These are phyloP conservation scores for Tulasnella sp. DNA, from an alignment of 768 basidiomycete genomes.

Conservation along the genomic window DNA sequence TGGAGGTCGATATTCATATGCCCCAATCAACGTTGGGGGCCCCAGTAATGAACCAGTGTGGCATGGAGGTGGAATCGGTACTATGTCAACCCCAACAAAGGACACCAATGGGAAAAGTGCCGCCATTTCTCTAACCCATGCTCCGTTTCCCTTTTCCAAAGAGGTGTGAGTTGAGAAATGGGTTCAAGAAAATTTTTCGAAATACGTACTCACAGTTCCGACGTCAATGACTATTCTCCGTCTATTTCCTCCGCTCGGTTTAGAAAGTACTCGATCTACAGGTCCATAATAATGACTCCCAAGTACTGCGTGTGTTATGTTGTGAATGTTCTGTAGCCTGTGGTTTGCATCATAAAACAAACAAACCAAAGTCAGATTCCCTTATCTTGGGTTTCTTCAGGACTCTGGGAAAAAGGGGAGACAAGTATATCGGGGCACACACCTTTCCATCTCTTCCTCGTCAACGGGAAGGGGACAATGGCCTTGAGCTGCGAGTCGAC, in stretches of 20 bases:
- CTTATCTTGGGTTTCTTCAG: no score
- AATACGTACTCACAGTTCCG: slow-evolving; percentile 5
- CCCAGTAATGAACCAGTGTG: not conserved
- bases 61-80: slow-evolving; percentile 1
- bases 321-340: slow-evolving; percentile 11
- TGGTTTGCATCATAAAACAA: no score
- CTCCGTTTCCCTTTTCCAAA: slow-evolving; percentile 3
- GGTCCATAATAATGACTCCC: slow-evolving; percentile 11
- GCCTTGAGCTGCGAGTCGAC: slow-evolving; percentile 6
- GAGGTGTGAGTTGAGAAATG: not conserved
- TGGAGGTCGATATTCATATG: no score
- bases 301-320: slow-evolving; percentile 8
- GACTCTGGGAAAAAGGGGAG: not conserved
- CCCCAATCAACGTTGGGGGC: no score
- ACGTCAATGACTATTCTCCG: slow-evolving; percentile 8
- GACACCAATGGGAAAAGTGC: slow-evolving; percentile 6
- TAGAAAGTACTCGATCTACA: slow-evolving; percentile 5
- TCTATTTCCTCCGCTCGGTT: slow-evolving; percentile 2
- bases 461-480: slow-evolving; percentile 10
- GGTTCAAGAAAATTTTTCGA: not conserved
- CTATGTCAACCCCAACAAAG: slow-evolving; percentile 13
- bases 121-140: slow-evolving; percentile 14
- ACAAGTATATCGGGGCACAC: not conserved
- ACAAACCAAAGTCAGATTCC: no score
- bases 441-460: slow-evolving; percentile 13